Evolutionary conservation across 1,284 basidiomycete species (phyloP).

Genomic region (Vanrija pseudolonga): DNA sequence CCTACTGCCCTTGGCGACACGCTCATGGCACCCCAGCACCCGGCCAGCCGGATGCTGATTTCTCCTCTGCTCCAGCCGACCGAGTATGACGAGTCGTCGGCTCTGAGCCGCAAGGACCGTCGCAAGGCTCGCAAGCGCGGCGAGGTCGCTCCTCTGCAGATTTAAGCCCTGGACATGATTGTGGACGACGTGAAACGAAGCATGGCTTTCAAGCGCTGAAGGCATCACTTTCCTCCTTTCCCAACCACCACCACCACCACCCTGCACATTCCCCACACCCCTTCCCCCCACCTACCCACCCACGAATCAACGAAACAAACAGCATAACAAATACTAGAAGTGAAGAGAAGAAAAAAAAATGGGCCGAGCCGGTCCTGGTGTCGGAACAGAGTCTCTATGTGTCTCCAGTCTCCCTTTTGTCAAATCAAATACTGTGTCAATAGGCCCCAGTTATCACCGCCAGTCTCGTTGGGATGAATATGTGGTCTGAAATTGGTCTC

Average conservation of each 20-base stretch:
- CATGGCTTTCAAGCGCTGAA: background rate
- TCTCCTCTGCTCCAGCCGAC: conserved; percentile 14
- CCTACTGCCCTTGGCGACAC: conserved; percentile 13
- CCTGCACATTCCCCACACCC: too few species aligned
- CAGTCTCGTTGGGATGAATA: too few species aligned
- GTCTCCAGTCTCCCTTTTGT: too few species aligned
- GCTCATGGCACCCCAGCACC: conserved; percentile 5
- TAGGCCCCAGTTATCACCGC: too few species aligned
- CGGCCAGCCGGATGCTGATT: conserved; percentile 18
- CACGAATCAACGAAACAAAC: background rate
- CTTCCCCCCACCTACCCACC: too few species aligned
- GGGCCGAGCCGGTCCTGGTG: background rate
- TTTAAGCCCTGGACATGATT: conserved; percentile 7
- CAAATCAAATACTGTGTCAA: too few species aligned
- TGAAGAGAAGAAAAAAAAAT: background rate
- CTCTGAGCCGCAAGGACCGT: conserved; percentile 17
- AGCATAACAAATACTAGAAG: background rate
- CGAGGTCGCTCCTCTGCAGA: conserved; percentile 9
- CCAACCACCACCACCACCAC: background rate
- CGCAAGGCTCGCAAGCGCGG: conserved; percentile 7
- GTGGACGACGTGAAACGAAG: background rate
- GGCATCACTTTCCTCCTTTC: background rate
- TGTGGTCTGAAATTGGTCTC: too few species aligned
- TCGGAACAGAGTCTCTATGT: background rate
- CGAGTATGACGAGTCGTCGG: conserved; percentile 3